phyloP scores from a whole-genome alignment of 345 rosid species.

The Citrus maxima region DNA sequence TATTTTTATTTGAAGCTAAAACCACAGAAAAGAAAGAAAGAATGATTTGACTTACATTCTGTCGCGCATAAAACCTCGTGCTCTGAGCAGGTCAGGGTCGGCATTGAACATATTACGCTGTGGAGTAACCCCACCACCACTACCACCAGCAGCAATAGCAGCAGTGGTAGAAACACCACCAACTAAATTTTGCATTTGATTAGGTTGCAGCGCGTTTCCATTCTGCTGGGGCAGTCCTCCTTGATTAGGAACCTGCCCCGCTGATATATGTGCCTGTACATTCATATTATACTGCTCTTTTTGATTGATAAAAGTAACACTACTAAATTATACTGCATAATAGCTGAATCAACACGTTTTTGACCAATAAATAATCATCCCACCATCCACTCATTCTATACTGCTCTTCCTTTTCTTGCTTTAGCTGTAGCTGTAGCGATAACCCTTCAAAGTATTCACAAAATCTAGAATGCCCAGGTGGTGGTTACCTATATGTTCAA shows the following conservation, averaged over 20 bases:
- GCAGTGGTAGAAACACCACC: slow-evolving; percentile 26
- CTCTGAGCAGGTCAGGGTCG: slow-evolving; percentile 28
- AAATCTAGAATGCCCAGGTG: neutral
- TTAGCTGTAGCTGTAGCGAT: neutral
- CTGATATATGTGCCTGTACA: slow-evolving; percentile 62
- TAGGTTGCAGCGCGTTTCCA: slow-evolving; percentile 49
- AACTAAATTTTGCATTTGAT: slow-evolving; percentile 61
- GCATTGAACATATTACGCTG: slow-evolving; percentile 6
- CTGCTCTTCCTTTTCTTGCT: neutral
- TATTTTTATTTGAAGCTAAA: neutral
- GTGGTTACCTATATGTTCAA: neutral
- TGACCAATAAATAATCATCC: neutral
- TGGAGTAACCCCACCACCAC: neutral
- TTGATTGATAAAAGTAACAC: neutral
- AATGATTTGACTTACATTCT: slow-evolving; percentile 13
- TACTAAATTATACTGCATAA: slow-evolving; percentile 4
- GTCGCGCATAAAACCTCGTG: slow-evolving; percentile 22
- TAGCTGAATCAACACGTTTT: neutral
- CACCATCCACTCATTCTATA: slow-evolving; percentile 3
- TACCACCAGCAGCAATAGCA: slow-evolving; percentile 45
- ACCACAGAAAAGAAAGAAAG: neutral
- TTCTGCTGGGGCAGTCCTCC: slow-evolving; percentile 56
- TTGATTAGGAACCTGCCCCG: slow-evolving; percentile 69
- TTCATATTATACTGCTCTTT: slow-evolving; percentile 45
- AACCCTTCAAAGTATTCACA: neutral